Conservation (phyloP, 441 rosid genomes). For the Populus hybrid region DNA sequence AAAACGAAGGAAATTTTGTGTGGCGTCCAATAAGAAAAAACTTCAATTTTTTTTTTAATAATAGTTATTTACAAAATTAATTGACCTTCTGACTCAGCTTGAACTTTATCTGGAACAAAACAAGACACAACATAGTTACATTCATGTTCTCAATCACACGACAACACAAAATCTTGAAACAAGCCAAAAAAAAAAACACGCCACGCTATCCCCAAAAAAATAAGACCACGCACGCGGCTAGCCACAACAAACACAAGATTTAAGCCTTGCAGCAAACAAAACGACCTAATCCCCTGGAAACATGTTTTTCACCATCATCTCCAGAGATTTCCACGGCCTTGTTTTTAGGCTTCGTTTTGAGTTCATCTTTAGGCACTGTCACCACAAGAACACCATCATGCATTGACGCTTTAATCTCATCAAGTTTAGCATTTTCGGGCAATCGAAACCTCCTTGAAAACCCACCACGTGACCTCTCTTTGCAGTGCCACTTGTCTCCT, state of each 20-base stretch:
- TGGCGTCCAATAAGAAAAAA: not conserved
- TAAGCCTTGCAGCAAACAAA: slow-evolving; percentile 38
- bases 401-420: slow-evolving; percentile 44
- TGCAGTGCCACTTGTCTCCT: slow-evolving; percentile 31
- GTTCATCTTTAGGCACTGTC: slow-evolving; percentile 29
- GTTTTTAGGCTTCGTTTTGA: not conserved
- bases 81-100: no score
- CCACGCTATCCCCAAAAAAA: not conserved
- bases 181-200: not conserved
- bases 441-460: slow-evolving; percentile 32
- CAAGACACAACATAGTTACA: not conserved
- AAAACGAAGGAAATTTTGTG: not conserved
- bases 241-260: not conserved
- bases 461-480: slow-evolving; percentile 26
- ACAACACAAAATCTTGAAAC: not conserved
- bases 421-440: slow-evolving; percentile 33
- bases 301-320: slow-evolving; percentile 7
- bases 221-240: not conserved
- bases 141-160: not conserved
- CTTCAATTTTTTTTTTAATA: no score
- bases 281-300: slow-evolving; percentile 28
- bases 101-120: not conserved
- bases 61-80: no score
- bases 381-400: slow-evolving; percentile 37
- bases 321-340: slow-evolving; percentile 24